Evolutionary conservation across 768 basidiomycete genomes (phyloP).

Genomic region (Rhodotorula taiwanensis): DNA sequence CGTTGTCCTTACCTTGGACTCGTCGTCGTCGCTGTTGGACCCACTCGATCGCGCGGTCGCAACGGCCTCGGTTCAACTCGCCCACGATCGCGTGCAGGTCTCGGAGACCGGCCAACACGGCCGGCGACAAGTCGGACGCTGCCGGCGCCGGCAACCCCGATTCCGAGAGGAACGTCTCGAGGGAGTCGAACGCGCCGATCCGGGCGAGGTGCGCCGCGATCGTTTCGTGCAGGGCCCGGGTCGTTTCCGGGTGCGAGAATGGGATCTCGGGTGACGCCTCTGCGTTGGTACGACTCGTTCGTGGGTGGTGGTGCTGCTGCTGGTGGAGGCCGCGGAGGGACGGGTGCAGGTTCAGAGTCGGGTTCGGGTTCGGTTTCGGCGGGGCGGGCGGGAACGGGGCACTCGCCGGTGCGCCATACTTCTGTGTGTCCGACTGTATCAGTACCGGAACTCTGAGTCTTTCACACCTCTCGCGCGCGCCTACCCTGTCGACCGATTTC

Average conservation of each 20-base stretch:
- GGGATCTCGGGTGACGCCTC: conserved; percentile 43
- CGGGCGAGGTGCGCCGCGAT: conserved; percentile 58
- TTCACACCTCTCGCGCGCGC: conserved; percentile 35
- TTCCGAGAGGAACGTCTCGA: conserved; percentile 66
- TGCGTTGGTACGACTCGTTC: too few relatives aligned
- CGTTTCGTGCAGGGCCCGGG: conserved; percentile 31
- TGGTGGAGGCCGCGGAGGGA: too few relatives aligned
- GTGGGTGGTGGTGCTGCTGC: too few relatives aligned
- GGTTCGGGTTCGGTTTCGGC: too few relatives aligned
- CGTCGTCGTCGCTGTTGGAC: conserved; percentile 56
- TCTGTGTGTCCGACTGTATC: too few relatives aligned
- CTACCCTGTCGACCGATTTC: conserved; percentile 84
- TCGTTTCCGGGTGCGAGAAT: conserved; percentile 25
- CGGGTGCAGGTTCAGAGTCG: too few relatives aligned
- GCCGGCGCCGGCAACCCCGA: conserved; percentile 55
- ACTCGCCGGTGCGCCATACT: neutral
- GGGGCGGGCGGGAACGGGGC: neutral
- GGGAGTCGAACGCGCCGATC: conserved; percentile 59
- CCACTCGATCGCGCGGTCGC: conserved; percentile 76
- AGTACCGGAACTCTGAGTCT: too few relatives aligned
- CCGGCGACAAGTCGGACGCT: conserved; percentile 43
- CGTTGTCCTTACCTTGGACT: conserved; percentile 9
- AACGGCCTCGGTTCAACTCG: conserved; percentile 38
- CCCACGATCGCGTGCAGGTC: conserved; percentile 45
- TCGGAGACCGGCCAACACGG: conserved; percentile 51